Base-by-base conservation (phyloP, 129 eudicot genomes). In the Centrapalus pauciflorus region DNA sequence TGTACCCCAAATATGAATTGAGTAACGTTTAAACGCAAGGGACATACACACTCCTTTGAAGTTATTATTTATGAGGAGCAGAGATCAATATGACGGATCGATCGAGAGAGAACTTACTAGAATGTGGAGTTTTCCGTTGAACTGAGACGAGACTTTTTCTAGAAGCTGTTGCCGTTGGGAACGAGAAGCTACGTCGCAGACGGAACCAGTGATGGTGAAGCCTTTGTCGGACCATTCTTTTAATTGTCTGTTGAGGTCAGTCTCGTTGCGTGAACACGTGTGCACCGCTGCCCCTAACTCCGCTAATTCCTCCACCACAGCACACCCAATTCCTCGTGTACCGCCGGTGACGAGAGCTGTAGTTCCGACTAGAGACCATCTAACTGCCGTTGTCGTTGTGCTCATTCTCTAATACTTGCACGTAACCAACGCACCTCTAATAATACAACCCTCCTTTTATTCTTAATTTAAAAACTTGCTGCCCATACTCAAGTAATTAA, bases 281-380 rank as follows among this genome's bases (percentile, higher is more conserved):
- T 86, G 77, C 4, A 90, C 81, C 21, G 74, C 26, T 5, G 91
- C 95, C 34, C 97, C 95, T 37, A 86, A 49, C 72, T 73, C 79
- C 19, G 87, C 81, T 49, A 90, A 43, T 61, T 90, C 97, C 75
- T 90, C 97, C 63, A 90, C 97, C 38, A 83, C 75, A 2, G 90
- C 91, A 19, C 79, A 84, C 82, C 95, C 95, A 24, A 87, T 87
- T 29, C 95, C 95, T n/a, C 87, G 87, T 23, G 95, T 87, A 75
- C 95, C 95, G 21, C 95, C 95, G 55, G 95, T 87, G 71, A 87
- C 95, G 2, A 87, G 80, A 67, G 95, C 95, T 5, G 81, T 81
- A 81, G 64, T 72, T 73, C 90, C 95, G 26, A 79, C 34, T 24
- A 87, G 85, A 9, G 95, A 87, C 95, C 95, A 87, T 54, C 90